A percentile compares a stretch with the other conserved stretches of the same genome.
Conservation (phyloP, 805 yeast genomes). For the Blastobotrys terrestris region DNA sequence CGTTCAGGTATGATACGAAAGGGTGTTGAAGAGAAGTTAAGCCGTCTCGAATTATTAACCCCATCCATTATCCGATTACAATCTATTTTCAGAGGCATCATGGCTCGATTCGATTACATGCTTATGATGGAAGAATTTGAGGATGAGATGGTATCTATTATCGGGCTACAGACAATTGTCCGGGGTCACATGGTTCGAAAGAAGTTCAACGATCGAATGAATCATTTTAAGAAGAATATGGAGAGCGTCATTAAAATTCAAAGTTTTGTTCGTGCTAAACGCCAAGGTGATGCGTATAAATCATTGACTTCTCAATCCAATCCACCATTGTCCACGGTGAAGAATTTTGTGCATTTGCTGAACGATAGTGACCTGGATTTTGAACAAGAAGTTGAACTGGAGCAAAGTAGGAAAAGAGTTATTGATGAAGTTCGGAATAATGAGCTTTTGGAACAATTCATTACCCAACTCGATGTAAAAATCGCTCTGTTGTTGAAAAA, state of each 20-base stretch:
- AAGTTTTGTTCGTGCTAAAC: constrained; percentile 59
- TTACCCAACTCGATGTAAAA: constrained; percentile 73
- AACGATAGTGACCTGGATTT: constrained; percentile 69
- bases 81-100: constrained; percentile 32
- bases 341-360: constrained; percentile 67
- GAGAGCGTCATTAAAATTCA: constrained; percentile 67
- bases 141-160: constrained; percentile 25
- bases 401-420: constrained; percentile 60
- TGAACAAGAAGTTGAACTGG: constrained; percentile 65
- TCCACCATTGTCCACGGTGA: constrained; percentile 73
- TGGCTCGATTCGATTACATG: constrained; percentile 30
- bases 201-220: constrained; percentile 24
- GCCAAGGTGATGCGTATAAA: constrained; percentile 66
- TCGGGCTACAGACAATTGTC: constrained; percentile 29
- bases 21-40: constrained; percentile 12
- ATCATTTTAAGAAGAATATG: constrained; percentile 50
- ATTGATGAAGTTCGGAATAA: constrained; percentile 63
- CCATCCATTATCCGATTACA: constrained; percentile 30
- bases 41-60: constrained; percentile 17
- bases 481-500: constrained; percentile 72
- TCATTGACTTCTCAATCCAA: constrained; percentile 61
- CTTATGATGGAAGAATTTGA: constrained; percentile 31
- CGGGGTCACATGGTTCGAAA: constrained; percentile 31
- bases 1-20: constrained; percentile 39
- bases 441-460: constrained; percentile 64